Base-by-base conservation (phyloP, 192 early-diverging fungal genomes). In the Spinellus fusiger region DNA sequence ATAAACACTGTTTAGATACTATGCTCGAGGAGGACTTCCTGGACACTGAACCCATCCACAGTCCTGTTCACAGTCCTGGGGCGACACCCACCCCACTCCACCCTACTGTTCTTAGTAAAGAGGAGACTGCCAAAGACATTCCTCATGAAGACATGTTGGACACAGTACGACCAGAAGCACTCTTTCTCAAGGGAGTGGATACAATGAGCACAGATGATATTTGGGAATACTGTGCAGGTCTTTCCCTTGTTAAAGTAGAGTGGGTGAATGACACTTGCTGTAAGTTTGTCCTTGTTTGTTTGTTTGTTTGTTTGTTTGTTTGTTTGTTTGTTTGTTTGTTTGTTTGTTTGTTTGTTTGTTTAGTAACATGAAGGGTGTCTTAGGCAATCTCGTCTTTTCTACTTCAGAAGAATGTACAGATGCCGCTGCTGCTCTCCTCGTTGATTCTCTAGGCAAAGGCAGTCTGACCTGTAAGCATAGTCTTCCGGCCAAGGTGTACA, bases 221-320 rank as follows among this genome's bases (percentile, higher is more conserved):
- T 16, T 57, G 68, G 38, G 51, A 47, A 1, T 79, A 79, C 55
- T 79, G 76, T 69, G 56, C 65, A 2, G 65, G 54, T 15, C 62
- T 65, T 28, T 59, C 65, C 9, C 63, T 74, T 7, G 55, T 63
- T 6, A 71, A 75, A 22, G 71, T 79, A 25, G 74, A 79, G 54
- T 79, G 77, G 77, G 71, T 79, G 13, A 64, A 79, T 49, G 77
- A 79, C 29, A 65, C 77, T 1, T 68, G 59, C 13, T 79, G 77
- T 64, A 75, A 75, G 35, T 44, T 44, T 15, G 31, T 4, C 8
- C 46, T 23, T 47, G 18, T 2, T 25, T 5, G 28, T n/a, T n/a
- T n/a, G n/a, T n/a, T n/a, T n/a, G n/a, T n/a, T n/a, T n/a, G n/a
- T n/a, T n/a, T n/a, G n/a, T n/a, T n/a, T n/a, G 13, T 9, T 13